Conservation (phyloP, 2,329 filamentous ascomycete genomes). For the Pyrenochaeta sp. region DNA sequence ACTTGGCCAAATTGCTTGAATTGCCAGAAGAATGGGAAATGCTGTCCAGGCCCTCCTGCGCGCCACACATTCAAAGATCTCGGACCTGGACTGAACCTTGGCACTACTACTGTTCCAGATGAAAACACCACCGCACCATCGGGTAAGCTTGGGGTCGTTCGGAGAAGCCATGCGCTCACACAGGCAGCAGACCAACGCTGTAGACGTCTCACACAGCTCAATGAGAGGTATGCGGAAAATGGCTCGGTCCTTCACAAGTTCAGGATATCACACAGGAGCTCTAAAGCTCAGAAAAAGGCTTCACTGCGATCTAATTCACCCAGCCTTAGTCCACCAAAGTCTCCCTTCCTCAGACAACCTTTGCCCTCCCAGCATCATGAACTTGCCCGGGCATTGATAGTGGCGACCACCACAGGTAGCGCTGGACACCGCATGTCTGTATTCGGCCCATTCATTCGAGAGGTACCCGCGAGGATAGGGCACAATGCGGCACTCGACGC, state of each 20-base stretch:
- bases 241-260: constrained; percentile 43
- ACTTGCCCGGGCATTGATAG: constrained; percentile 38
- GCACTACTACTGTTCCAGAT: background rate
- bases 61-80: constrained; percentile 28
- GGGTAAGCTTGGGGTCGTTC: background rate
- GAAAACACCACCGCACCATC: background rate
- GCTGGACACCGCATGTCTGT: constrained; percentile 41
- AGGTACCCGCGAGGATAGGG: constrained; percentile 42
- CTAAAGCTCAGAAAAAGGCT: constrained; percentile 5
- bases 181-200: constrained; percentile 16
- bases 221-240: constrained; percentile 33
- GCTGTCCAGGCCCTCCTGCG: constrained; percentile 41
- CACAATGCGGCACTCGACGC: constrained; percentile 44
- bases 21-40: constrained; percentile 45
- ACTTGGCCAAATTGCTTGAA: constrained; percentile 46
- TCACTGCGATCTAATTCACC: constrained; percentile 16
- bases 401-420: constrained; percentile 34
- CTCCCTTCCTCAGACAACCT: constrained; percentile 29
- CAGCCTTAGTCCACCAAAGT: constrained; percentile 22
- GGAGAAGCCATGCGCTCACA: constrained; percentile 6
- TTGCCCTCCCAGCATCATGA: constrained; percentile 38
- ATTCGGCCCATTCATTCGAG: constrained; percentile 43
- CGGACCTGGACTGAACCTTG: constrained; percentile 26
- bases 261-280: constrained; percentile 27
- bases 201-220: constrained; percentile 26